Conservation (phyloP, 768 basidiomycete species). For the Arthromyces matolae region DNA sequence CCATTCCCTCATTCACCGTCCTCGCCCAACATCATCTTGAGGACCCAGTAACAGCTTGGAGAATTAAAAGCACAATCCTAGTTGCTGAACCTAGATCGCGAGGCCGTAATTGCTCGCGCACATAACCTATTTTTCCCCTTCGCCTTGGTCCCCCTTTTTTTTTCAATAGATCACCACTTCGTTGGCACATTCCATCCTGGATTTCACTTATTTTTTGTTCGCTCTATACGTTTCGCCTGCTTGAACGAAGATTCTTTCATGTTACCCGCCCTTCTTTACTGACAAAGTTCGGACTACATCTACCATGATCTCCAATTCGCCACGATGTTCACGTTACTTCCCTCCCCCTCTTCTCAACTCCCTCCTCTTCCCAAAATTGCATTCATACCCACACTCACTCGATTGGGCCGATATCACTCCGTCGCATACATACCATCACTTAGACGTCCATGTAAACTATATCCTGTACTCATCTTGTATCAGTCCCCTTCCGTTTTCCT, state of each 20-base stretch:
- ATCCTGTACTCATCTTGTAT: conserved; percentile 21
- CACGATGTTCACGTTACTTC: conserved; percentile 7
- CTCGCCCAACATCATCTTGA: conserved; percentile 19
- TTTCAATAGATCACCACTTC: conserved; percentile 12
- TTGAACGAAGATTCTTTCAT: conserved; percentile 15
- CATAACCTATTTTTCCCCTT: conserved; percentile 22
- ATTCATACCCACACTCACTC: conserved; percentile 3
- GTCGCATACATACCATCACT: conserved; percentile 17
- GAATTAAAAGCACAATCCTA: not conserved
- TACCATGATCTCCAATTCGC: conserved; percentile 8
- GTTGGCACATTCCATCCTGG: conserved; percentile 3
- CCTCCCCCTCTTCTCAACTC: conserved; percentile 3
- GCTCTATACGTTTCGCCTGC: not conserved
- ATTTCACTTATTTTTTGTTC: not conserved
- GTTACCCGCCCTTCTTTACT: conserved; percentile 5
- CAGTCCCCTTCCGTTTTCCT: not conserved
- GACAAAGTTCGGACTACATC: conserved; percentile 9
- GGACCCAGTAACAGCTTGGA: conserved; percentile 2
- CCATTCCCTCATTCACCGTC: conserved; percentile 2
- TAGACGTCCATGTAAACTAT: conserved; percentile 20
- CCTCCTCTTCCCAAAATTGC: conserved; percentile 3
- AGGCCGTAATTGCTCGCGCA: conserved; percentile 40
- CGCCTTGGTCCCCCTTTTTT: conserved; percentile 3
- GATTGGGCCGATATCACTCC: not conserved
- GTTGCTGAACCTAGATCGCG: conserved; percentile 28